These are phyloP conservation scores for Penicillium fimorum DNA, from an alignment of 495 filamentous ascomycete species.

Conservation along the genomic window DNA sequence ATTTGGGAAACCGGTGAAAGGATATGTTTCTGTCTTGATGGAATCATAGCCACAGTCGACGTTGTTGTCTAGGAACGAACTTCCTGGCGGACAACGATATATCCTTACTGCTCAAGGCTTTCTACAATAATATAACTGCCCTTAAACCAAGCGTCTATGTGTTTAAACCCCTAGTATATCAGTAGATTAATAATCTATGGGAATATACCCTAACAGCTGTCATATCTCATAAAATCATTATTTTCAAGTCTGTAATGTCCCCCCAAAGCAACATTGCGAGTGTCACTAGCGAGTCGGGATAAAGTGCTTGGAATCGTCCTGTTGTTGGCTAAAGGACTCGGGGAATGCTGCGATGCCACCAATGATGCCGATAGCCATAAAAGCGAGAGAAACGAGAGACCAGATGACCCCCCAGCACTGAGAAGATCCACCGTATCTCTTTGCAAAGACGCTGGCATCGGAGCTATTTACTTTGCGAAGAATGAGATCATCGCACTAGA, in stretches of 20 bases:
- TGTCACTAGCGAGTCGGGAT: slow-evolving; percentile 46
- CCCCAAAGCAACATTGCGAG: neutral
- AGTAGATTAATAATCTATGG: neutral
- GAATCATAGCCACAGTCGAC: no score
- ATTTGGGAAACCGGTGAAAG: no score
- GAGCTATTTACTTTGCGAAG: slow-evolving; percentile 77
- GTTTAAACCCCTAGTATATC: neutral
- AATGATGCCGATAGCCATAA: slow-evolving; percentile 70
- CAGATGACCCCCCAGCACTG: slow-evolving; percentile 82
- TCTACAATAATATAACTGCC: neutral
- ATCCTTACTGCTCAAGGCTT: no score
- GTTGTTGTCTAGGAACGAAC: neutral
- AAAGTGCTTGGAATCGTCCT: slow-evolving; percentile 66
- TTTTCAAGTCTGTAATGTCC: neutral
- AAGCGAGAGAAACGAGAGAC: slow-evolving; percentile 65
- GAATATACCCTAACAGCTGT: neutral
- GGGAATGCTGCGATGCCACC: slow-evolving; percentile 75
- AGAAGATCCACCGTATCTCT: slow-evolving; percentile 73
- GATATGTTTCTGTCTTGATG: no score
- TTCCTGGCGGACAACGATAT: neutral
- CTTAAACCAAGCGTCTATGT: neutral
- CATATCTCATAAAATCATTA: slow-evolving; percentile 7
- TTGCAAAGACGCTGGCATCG: slow-evolving; percentile 77
- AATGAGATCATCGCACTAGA: slow-evolving; percentile 76
- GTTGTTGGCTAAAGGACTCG: slow-evolving; percentile 62